Conservation (phyloP, 208 protist genomes). For the Crithidia expoeki region DNA sequence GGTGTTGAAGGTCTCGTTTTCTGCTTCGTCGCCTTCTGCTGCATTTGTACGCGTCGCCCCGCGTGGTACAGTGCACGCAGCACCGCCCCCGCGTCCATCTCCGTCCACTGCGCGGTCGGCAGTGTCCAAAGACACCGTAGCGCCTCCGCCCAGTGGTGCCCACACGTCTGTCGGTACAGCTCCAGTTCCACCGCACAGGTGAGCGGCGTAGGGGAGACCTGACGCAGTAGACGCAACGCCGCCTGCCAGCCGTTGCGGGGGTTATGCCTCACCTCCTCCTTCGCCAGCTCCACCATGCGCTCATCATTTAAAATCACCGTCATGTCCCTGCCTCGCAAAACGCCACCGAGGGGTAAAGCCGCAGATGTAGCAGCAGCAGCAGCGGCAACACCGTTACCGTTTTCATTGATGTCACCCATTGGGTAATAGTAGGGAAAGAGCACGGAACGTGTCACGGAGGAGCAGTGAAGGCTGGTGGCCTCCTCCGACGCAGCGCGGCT, state of each 20-base stretch:
- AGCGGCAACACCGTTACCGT: not conserved
- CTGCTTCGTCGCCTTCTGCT: not conserved
- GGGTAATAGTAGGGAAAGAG: conserved; percentile 30
- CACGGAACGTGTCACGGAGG: conserved; percentile 19
- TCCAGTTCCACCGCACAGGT: conserved; percentile 43
- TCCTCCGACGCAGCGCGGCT: conserved; percentile 48
- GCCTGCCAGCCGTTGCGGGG: conserved; percentile 40
- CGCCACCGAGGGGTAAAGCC: not conserved
- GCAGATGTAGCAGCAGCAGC: not conserved
- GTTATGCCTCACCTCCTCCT: conserved; percentile 23
- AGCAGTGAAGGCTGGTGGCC: conserved; percentile 66
- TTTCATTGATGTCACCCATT: not conserved
- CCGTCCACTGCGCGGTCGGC: conserved; percentile 49
- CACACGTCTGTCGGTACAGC: conserved; percentile 44
- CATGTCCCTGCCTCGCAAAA: conserved; percentile 26
- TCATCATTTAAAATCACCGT: conserved; percentile 36
- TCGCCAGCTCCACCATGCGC: conserved; percentile 31
- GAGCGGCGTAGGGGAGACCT: conserved; percentile 33
- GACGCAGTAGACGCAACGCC: conserved; percentile 41
- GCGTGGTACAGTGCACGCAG: conserved; percentile 59
- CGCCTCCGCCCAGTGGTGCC: conserved; percentile 36
- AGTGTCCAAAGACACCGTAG: conserved; percentile 42
- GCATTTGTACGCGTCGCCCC: conserved; percentile 1
- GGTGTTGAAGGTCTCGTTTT: too few species aligned
- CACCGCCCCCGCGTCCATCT: conserved; percentile 59